Conservation (phyloP, 768 basidiomycete species). For the Postia placenta region DNA sequence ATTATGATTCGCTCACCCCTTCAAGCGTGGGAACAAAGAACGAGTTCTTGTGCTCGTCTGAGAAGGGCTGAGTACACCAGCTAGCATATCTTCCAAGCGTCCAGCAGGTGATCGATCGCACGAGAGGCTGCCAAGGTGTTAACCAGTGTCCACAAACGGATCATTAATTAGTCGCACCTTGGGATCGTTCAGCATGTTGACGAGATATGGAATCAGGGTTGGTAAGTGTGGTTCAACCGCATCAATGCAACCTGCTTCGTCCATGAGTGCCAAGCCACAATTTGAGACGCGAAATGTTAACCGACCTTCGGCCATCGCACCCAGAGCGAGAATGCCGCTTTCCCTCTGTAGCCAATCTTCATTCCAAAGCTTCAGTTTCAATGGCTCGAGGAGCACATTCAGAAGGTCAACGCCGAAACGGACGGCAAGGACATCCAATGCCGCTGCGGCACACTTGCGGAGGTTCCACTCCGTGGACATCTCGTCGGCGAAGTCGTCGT, state of each 20-base stretch:
- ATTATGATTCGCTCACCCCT: slow-evolving; percentile 56
- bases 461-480: slow-evolving; percentile 98
- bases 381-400: slow-evolving; percentile 78
- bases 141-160: slow-evolving; percentile 6
- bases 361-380: slow-evolving; percentile 94
- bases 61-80: slow-evolving; percentile 86
- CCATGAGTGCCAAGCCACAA: slow-evolving; percentile 5
- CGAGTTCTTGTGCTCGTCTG: slow-evolving; percentile 80
- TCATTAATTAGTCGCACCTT: slow-evolving; percentile 53
- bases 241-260: slow-evolving; percentile 80
- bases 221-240: slow-evolving; percentile 91
- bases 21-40: slow-evolving; percentile 99
- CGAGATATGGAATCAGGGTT: slow-evolving; percentile 89
- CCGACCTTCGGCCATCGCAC: slow-evolving; percentile 97
- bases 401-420: slow-evolving; percentile 87
- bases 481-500: slow-evolving; percentile 93
- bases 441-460: slow-evolving; percentile 96
- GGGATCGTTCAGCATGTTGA: slow-evolving; percentile 83
- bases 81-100: slow-evolving; percentile 97
- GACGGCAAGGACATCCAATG: slow-evolving; percentile 93
- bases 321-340: slow-evolving; percentile 91
- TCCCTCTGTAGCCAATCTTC: slow-evolving; percentile 91
- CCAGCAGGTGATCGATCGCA: slow-evolving; percentile 99
- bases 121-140: slow-evolving; percentile 63
- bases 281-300: slow-evolving; percentile 4